Base-by-base conservation (phyloP, 306 rosid genomes). In the Cotoneaster glaucophyllus region DNA sequence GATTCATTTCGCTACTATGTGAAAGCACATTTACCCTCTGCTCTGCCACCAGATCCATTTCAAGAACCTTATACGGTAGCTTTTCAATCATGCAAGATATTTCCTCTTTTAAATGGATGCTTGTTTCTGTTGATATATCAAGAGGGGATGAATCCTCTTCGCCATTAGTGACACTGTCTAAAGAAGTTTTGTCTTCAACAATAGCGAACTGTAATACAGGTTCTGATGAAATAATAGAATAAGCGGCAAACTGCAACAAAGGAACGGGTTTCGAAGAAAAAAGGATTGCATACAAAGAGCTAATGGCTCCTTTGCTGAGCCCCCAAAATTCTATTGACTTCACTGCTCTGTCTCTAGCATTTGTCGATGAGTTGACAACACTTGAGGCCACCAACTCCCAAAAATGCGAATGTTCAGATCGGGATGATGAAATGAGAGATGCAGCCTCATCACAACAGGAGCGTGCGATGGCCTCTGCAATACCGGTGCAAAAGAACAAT, bases 281-380 rank as follows among this genome's bases (percentile, higher is more conserved):
- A 70, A 95, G 96, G 76, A 92, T 79, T 75, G 96, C 90, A 80
- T 88, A 95, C 87, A 95, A 86, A 70, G 97, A 84, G 78, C 92
- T 89, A 77, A 90, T 82, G 28, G 98, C 81, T 69, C 98, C 97
- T 85, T 88, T 90, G 77, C 90, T 85, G 80, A 95, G 88, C 58
- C 98, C 98, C 98, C 98, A 95, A 80, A 86, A 95, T 83, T 88
- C 93, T 71, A 95, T 85, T 5, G 98, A 95, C 83, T 95, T 95
- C 85, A 92, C 87, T 75, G 98, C 96, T 86, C 90, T 87, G 64
- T 95, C 97, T 79, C 94, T 90, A 79, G 89, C 93, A 65, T 77
- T 83, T 65, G 86, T 71, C 25, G 97, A 87, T 45, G 96, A 95
- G 81, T 85, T 85, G 73, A 89, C 81, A 57, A 87, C 96, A 80